Conservation (phyloP, 176 grass and related monocot genomes). For the Neostapfia colusana region DNA sequence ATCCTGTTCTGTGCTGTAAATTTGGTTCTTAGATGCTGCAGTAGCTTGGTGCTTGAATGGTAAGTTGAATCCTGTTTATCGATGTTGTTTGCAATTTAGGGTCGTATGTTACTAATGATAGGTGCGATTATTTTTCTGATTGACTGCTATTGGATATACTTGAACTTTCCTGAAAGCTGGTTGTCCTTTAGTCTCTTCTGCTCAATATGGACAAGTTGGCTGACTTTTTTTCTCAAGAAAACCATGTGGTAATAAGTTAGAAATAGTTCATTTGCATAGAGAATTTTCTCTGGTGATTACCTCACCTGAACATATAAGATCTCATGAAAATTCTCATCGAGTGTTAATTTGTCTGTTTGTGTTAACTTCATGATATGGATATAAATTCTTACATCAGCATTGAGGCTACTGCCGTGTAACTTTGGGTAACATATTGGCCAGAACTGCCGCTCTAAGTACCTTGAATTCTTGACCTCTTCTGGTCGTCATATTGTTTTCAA, state of each 20-base stretch:
- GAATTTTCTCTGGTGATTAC: background rate
- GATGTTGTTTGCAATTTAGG: conserved; percentile 25
- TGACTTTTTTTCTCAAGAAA: conserved; percentile 14
- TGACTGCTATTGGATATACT: conserved; percentile 18
- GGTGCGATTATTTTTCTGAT: conserved; percentile 10
- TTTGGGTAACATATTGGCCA: no score
- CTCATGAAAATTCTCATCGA: background rate
- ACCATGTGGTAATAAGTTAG: background rate
- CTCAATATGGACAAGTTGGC: conserved; percentile 11
- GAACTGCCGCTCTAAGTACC: no score
- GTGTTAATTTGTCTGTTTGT: background rate
- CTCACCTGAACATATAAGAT: background rate
- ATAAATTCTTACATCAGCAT: background rate
- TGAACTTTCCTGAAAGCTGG: background rate
- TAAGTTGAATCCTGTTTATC: background rate
- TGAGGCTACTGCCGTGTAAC: background rate
- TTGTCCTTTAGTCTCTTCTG: background rate
- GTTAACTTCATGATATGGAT: background rate
- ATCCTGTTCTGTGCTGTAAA: background rate
- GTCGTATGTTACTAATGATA: conserved; percentile 7
- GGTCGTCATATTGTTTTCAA: no score
- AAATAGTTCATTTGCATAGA: background rate
- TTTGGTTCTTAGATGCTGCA: no score
- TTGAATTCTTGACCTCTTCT: no score
- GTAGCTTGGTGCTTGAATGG: no score